Base-by-base conservation (phyloP, 169 alveolate species). In the Eimeria praecox region DNA sequence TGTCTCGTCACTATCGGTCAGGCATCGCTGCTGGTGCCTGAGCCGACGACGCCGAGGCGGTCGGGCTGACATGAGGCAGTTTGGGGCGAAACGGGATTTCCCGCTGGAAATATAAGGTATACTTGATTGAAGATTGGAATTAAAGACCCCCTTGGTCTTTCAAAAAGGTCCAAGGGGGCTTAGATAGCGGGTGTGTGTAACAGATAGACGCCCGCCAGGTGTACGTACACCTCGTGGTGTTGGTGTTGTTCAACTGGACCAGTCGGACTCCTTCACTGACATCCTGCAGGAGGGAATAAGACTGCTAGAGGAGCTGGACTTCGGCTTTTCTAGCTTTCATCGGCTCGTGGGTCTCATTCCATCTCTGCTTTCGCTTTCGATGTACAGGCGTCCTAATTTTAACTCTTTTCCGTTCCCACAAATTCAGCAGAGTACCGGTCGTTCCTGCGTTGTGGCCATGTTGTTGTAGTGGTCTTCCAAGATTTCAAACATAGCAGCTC, bases 11-110 rank as follows among this genome's bases (percentile, higher is more conserved):
- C 92, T 85, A 59, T 52, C 92, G 92, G 54, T 85, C 92, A 85
- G 92, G 75, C 92, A 54, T 52, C 78, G 92, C 80, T 52, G 92
- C 78, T 85, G 92, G 78, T 85, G 78, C 92, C 92, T 85, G 92
- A 44, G 92, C 92, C 77, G 92, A 54, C 92, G 86, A 44, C 86
- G 71, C 90, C 46, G 73, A 35, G 90, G 90, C 90, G 90, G 71
- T 35, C 69, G 90, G 46, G 90, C 90, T 46, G 90, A 24, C 86
- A 44, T 44, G 86, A 10, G 59, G 86, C 86, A 35, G 40, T 42
- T 35, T 75, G 86, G 22, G 14, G 56, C 52, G 56, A 42, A 75
- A 40, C 86, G 20, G 86, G 86, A 38, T 38, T 42, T 44, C 38
- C 56, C 40, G 86, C 86, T 22, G 56, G 86, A 42, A 40, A 75